phyloP scores from a whole-genome alignment of 1,139 yeast genomes.

The Candida mesenterica region DNA sequence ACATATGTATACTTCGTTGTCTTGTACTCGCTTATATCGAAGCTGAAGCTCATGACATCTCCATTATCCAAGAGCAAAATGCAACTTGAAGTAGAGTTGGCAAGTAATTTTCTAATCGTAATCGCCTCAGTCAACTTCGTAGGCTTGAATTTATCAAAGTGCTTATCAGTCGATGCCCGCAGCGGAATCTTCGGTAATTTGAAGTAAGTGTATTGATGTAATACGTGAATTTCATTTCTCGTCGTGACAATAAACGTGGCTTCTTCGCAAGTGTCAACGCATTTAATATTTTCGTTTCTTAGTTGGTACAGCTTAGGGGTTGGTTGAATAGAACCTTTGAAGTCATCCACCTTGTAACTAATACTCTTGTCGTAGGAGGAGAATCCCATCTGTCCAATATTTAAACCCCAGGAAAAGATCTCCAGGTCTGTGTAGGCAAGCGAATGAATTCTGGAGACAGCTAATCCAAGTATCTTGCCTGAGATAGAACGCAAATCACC shows the following conservation, averaged over 20 bases:
- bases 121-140: slow-evolving; percentile 42
- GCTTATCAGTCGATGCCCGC: slow-evolving; percentile 31
- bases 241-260: slow-evolving; percentile 67
- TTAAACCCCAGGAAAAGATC: slow-evolving; percentile 75
- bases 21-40: slow-evolving; percentile 26
- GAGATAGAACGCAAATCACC: slow-evolving; percentile 44
- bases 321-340: slow-evolving; percentile 35
- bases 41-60: slow-evolving; percentile 41
- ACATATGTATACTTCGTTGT: slow-evolving; percentile 37
- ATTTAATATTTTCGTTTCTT: slow-evolving; percentile 47
- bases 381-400: slow-evolving; percentile 84
- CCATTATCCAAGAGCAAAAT: slow-evolving; percentile 54
- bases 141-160: slow-evolving; percentile 57
- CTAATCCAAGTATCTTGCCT: slow-evolving; percentile 46
- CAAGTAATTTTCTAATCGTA: slow-evolving; percentile 30
- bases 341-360: slow-evolving; percentile 26
- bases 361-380: slow-evolving; percentile 16
- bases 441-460: slow-evolving; percentile 74
- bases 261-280: slow-evolving; percentile 65
- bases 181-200: slow-evolving; percentile 43
- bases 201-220: slow-evolving; percentile 56
- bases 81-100: slow-evolving; percentile 36
- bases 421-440: slow-evolving; percentile 55
- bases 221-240: slow-evolving; percentile 61
- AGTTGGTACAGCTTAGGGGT: slow-evolving; percentile 47